Base-by-base conservation (phyloP, 2,329 filamentous ascomycete genomes). In the Monilinia laxa region DNA sequence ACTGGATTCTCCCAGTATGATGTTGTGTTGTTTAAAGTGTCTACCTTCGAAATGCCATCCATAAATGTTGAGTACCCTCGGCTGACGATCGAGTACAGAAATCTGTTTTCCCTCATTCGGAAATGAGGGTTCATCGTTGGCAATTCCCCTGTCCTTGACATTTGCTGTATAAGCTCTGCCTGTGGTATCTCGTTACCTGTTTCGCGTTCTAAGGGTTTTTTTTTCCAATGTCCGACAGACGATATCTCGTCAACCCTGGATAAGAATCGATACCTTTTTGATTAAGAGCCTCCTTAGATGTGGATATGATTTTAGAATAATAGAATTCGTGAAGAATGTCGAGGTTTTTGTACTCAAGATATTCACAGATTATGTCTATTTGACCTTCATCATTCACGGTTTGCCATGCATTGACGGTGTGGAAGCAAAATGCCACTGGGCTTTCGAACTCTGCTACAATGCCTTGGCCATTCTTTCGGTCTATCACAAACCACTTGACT, bases 321-420 rank as follows among this genome's bases (percentile, higher is more conserved):
- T 92, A 92, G 68, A 92, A 85, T 10, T 79, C 80, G 38, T 86
- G 81, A 49, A 95, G 79, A 20, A 93, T 80, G 67, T 91, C 87
- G 0, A 84, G 38, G 38, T 78, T 62, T 85, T 89, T 0, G 73
- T 90, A 93, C 62, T 84, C 80, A 40, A 87, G 77, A 1, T 89
- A 75, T 68, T 96, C 92, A 65, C 88, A 86, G 40, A 87, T 80
- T 23, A 95, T 81, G 68, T 87, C 81, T 6, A 78, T 78, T n/a
- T 64, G 38, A 40, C 38, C 38, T 14, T 12, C 9, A 1, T 11
- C 38, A 14, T 40, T 40, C 38, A 40, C 38, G 3, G 31, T 35
- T 35, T 35, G 31, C 31, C 31, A 35, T 9, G 31, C 38, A 14
- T 40, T 40, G 2, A 40, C 11, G 14, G 38, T 14, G 4, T 40